Percentiles rank a stretch among this genome's conserved stretches.
phyloP scores from a whole-genome alignment of 2,329 filamentous ascomycete species.

The Trichophaea hybrida region DNA sequence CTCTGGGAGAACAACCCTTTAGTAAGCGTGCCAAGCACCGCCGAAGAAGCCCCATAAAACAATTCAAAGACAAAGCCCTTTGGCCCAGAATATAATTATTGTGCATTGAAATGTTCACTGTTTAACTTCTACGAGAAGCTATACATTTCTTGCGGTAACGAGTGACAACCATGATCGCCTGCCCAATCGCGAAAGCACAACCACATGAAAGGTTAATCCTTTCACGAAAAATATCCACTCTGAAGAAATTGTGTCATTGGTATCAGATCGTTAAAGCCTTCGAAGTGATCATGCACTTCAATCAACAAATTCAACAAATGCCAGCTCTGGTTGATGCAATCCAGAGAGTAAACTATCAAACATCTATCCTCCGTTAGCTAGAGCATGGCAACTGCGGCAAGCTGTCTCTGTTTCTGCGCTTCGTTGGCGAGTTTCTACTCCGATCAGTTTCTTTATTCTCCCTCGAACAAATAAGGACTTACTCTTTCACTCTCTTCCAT shows the following conservation, averaged over 20 bases:
- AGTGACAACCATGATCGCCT: background rate
- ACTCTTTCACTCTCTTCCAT: slow-evolving; percentile 22
- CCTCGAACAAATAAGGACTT: background rate
- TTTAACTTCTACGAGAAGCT: background rate
- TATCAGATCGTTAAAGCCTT: background rate
- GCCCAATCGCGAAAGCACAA: background rate
- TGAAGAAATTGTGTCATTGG: background rate
- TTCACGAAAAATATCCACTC: background rate
- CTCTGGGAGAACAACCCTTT: background rate
- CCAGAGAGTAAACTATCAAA: no score
- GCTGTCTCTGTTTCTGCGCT: slow-evolving; percentile 9
- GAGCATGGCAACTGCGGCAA: slow-evolving; percentile 20
- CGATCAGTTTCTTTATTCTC: background rate
- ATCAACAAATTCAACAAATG: no score
- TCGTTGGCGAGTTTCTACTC: slow-evolving; percentile 17
- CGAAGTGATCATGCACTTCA: background rate
- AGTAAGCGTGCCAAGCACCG: background rate
- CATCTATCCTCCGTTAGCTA: background rate
- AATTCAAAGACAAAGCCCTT: background rate
- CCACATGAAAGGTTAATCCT: background rate
- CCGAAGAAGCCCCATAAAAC: background rate
- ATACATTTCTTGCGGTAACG: background rate
- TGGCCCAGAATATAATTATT: background rate
- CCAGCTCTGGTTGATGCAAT: no score
- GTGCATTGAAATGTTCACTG: background rate